Conservation (phyloP, 2,329 filamentous ascomycete genomes). For the Talaromyces rugulosus region DNA sequence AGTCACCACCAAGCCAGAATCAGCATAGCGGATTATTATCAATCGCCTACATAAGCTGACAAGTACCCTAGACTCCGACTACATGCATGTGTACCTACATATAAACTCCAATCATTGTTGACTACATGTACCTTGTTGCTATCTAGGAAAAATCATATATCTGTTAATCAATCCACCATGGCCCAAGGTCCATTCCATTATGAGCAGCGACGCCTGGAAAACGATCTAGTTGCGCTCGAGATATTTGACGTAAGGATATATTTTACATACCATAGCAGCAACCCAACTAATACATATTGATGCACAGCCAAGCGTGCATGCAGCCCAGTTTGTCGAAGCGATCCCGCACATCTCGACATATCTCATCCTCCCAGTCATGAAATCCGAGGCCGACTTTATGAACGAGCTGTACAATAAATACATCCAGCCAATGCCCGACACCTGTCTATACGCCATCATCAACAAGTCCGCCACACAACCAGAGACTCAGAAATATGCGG, state of each 20-base stretch:
- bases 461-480: conserved; percentile 3
- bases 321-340: background rate
- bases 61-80: background rate
- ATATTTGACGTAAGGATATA: conserved; percentile 9
- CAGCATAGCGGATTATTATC: background rate
- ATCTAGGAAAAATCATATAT: background rate
- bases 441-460: conserved; percentile 11
- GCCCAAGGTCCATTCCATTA: conserved; percentile 6
- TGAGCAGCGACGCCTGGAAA: conserved; percentile 11
- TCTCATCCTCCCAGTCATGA: conserved; percentile 5
- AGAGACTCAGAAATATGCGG: background rate
- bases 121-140: background rate
- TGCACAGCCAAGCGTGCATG: background rate
- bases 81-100: background rate
- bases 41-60: background rate
- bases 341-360: conserved; percentile 6
- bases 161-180: conserved; percentile 2
- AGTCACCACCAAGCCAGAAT: background rate
- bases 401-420: conserved; percentile 4
- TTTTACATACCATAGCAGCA: background rate
- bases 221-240: conserved; percentile 9
- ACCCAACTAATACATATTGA: background rate
- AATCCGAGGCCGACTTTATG: conserved; percentile 9
- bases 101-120: background rate
- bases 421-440: background rate